These are phyloP conservation scores for Pleomassaria siparia DNA, from an alignment of 2,329 filamentous ascomycete species.

Conservation along the genomic window DNA sequence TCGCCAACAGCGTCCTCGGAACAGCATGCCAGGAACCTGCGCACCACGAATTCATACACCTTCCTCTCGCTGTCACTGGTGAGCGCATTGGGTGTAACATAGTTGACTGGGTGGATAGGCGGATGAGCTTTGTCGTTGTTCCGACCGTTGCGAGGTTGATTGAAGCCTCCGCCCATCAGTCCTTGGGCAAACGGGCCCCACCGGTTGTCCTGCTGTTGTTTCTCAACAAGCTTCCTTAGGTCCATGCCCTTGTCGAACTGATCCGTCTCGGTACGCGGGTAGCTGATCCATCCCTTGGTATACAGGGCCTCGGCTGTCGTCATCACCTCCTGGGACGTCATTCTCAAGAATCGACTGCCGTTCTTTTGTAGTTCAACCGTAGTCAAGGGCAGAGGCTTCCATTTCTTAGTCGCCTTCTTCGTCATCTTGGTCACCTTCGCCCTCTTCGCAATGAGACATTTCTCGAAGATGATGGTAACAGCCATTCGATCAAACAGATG, in stretches of 20 bases:
- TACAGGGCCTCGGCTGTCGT: slow-evolving; percentile 81
- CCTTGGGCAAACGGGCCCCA: slow-evolving; percentile 83
- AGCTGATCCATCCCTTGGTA: slow-evolving; percentile 94
- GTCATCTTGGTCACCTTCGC: slow-evolving; percentile 83
- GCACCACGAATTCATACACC: slow-evolving; percentile 89
- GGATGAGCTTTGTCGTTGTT: slow-evolving; percentile 97
- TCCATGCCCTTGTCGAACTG: slow-evolving; percentile 91
- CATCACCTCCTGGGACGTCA: slow-evolving; percentile 92
- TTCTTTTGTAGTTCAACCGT: slow-evolving; percentile 97
- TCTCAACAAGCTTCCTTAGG: slow-evolving; percentile 74
- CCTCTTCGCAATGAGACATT: slow-evolving; percentile 73
- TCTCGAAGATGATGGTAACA: slow-evolving; percentile 80
- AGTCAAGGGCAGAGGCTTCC: slow-evolving; percentile 88
- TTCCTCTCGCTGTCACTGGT: slow-evolving; percentile 69
- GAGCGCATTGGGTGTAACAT: slow-evolving; percentile 63
- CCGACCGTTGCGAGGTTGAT: slow-evolving; percentile 76
- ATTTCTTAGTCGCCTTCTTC: slow-evolving; percentile 90
- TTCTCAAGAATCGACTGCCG: slow-evolving; percentile 82
- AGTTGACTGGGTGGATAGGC: slow-evolving; percentile 94
- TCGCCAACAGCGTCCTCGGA: slow-evolving; percentile 90
- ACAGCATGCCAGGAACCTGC: slow-evolving; percentile 92
- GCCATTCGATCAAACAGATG: slow-evolving; percentile 86
- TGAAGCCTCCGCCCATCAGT: slow-evolving; percentile 74
- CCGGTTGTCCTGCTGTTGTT: slow-evolving; percentile 72
- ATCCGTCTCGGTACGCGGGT: slow-evolving; percentile 95